A percentile compares a stretch with the other conserved stretches of the same genome.
phyloP scores from a whole-genome alignment of 2,329 filamentous ascomycete species.

The Trematosphaeria pertusa region DNA sequence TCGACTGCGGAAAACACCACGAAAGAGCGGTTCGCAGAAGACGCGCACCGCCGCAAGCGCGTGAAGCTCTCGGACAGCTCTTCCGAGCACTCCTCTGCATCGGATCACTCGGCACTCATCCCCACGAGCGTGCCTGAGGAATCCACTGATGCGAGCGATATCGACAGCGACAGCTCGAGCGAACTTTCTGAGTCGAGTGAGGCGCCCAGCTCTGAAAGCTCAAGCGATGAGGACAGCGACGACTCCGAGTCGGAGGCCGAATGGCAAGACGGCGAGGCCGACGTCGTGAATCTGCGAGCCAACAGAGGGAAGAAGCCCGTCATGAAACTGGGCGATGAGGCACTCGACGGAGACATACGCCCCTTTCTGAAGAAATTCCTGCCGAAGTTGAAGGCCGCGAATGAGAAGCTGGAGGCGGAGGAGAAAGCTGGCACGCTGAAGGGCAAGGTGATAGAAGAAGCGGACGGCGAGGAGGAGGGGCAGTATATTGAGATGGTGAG shows the following conservation, averaged over 20 bases:
- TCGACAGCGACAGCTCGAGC: conserved; percentile 32
- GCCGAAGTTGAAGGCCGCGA: conserved; percentile 52
- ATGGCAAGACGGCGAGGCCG: conserved; percentile 13
- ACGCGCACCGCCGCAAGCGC: conserved; percentile 36
- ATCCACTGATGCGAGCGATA: conserved; percentile 27
- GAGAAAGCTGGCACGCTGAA: conserved; percentile 48
- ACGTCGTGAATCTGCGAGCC: conserved; percentile 36
- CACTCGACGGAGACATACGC: conserved; percentile 38
- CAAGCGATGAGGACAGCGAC: conserved; percentile 35
- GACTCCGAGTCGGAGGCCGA: conserved; percentile 19
- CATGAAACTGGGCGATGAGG: conserved; percentile 35
- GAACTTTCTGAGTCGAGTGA: conserved; percentile 45
- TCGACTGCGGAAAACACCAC: no score
- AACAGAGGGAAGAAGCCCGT: conserved; percentile 40
- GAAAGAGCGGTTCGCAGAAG: no score
- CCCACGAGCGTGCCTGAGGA: conserved; percentile 23
- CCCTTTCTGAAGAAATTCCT: conserved; percentile 51
- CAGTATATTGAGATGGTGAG: conserved; percentile 52
- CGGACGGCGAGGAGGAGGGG: conserved; percentile 41
- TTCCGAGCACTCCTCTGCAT: conserved; percentile 26
- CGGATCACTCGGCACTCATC: conserved; percentile 26
- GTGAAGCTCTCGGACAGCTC: conserved; percentile 29
- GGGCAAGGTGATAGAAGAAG: conserved; percentile 43
- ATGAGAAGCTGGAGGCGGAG: conserved; percentile 51
- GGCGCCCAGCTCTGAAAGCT: conserved; percentile 46